These are phyloP conservation scores for Botrytis fabae DNA, from an alignment of 2,329 filamentous ascomycete genomes.

Conservation along the genomic window DNA sequence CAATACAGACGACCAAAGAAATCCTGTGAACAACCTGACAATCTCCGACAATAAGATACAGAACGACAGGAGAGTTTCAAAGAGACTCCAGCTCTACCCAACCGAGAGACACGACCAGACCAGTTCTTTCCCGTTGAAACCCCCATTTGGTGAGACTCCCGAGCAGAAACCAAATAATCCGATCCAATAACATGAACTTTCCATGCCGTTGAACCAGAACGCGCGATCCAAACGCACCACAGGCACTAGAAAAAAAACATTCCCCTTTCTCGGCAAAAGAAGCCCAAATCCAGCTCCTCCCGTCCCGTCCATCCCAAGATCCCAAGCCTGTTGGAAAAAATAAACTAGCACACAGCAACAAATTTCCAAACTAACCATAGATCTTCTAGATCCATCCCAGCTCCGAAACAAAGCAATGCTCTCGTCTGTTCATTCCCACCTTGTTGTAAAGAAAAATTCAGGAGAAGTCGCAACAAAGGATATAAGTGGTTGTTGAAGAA, in stretches of 20 bases:
- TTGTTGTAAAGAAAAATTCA: too few species aligned
- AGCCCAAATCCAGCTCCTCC: background rate
- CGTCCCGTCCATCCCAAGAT: background rate
- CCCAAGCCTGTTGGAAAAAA: background rate
- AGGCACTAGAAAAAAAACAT: too few species aligned
- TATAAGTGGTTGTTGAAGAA: background rate
- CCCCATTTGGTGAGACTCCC: background rate
- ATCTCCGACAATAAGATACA: background rate
- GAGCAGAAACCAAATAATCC: background rate
- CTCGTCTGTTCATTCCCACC: background rate
- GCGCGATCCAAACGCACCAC: background rate
- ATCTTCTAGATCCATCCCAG: background rate
- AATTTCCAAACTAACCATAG: background rate
- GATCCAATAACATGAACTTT: background rate
- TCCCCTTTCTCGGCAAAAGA: background rate
- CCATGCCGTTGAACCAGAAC: background rate
- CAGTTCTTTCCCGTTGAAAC: background rate
- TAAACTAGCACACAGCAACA: background rate
- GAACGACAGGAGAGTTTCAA: constrained; percentile 12
- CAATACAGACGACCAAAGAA: background rate
- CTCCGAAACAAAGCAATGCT: constrained; percentile 2
- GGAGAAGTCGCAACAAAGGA: background rate
- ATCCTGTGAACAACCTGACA: background rate
- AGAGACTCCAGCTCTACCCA: background rate
- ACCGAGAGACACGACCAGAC: background rate